Conservation (phyloP, 176 grass and related monocot species). For the Poa pratensis region DNA sequence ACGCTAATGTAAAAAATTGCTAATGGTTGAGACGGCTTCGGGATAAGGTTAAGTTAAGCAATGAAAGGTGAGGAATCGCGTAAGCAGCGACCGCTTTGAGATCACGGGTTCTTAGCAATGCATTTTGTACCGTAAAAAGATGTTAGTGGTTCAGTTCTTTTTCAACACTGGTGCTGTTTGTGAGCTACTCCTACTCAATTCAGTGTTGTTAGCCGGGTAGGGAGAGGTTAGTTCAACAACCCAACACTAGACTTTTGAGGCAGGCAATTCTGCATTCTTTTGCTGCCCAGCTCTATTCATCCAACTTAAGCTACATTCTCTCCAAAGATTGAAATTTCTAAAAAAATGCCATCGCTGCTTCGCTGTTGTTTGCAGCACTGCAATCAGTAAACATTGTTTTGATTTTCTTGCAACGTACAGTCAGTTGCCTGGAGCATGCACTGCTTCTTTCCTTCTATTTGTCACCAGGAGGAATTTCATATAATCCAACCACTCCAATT, state of each 20-base stretch:
- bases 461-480: constrained; percentile 35
- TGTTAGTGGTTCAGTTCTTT: constrained; percentile 12
- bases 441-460: constrained; percentile 2
- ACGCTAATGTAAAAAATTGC: constrained; percentile 45
- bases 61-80: constrained; percentile 10
- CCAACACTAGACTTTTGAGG: constrained; percentile 1
- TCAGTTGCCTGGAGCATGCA: not conserved
- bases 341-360: not conserved
- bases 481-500: constrained; percentile 24
- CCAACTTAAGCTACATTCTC: constrained; percentile 33
- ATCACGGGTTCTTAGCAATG: constrained; percentile 13
- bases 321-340: not conserved
- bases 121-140: constrained; percentile 13
- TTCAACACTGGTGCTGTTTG: constrained; percentile 32
- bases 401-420: not conserved
- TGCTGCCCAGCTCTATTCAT: not conserved
- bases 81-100: constrained; percentile 39
- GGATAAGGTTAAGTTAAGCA: constrained; percentile 19
- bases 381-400: constrained; percentile 18
- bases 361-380: not conserved
- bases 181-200: constrained; percentile 32
- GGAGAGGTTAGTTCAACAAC: constrained; percentile 45
- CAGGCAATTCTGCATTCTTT: not conserved
- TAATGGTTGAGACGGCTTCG: constrained; percentile 33
- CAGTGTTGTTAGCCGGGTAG: constrained; percentile 15